Conservation (phyloP, 441 rosid genomes). For the Populus tomentosa region DNA sequence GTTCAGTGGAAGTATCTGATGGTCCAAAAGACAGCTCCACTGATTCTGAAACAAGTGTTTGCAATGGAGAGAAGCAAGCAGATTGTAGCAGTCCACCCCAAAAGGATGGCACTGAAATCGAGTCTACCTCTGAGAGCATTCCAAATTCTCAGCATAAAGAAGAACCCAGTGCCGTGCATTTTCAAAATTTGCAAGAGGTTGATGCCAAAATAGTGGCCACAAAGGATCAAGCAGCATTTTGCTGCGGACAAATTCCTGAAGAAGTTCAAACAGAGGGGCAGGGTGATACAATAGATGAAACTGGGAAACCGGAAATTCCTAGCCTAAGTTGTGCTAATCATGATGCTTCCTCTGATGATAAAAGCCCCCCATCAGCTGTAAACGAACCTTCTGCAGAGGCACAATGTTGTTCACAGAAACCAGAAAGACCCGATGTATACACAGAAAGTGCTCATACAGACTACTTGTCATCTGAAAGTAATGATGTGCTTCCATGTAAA, state of each 20-base stretch:
- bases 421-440: slow-evolving; percentile 22
- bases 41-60: slow-evolving; percentile 40
- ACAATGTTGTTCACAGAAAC: slow-evolving; percentile 14
- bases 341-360: slow-evolving; percentile 23
- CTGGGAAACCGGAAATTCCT: slow-evolving; percentile 15
- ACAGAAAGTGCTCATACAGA: slow-evolving; percentile 30
- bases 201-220: slow-evolving; percentile 28
- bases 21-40: slow-evolving; percentile 53
- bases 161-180: slow-evolving; percentile 27
- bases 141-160: slow-evolving; percentile 28
- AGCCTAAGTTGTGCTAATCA: slow-evolving; percentile 9
- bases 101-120: slow-evolving; percentile 30
- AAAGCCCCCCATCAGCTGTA: slow-evolving; percentile 22
- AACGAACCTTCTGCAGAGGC: slow-evolving; percentile 27
- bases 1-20: slow-evolving; percentile 34
- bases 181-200: slow-evolving; percentile 32
- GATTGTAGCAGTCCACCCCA: slow-evolving; percentile 21
- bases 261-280: slow-evolving; percentile 31
- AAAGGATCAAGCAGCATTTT: slow-evolving; percentile 27
- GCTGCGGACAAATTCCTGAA: slow-evolving; percentile 23
- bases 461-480: slow-evolving; percentile 29
- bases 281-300: slow-evolving; percentile 21
- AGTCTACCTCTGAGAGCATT: slow-evolving; percentile 24
- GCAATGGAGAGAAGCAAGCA: slow-evolving; percentile 42
- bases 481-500: slow-evolving; percentile 15